Evolutionary conservation across 208 protist species (phyloP).

Genomic region (Vickermania ingenoplastis): DNA sequence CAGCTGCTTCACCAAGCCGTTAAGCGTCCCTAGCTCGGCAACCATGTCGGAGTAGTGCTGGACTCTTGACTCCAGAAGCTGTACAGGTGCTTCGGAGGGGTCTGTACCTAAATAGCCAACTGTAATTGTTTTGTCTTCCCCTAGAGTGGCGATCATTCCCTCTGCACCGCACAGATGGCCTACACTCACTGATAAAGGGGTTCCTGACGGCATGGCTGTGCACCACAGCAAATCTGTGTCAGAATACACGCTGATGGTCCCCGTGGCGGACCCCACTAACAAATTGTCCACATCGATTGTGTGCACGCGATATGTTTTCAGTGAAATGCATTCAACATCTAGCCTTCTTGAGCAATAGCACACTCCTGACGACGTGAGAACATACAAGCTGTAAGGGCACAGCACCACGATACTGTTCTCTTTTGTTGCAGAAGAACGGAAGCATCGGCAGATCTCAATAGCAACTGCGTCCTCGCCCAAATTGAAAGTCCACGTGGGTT

Average conservation of each 20-base stretch:
- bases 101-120: slow-evolving; percentile 93
- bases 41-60: slow-evolving; percentile 78
- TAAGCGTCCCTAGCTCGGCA: slow-evolving; percentile 58
- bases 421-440: slow-evolving; percentile 17
- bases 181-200: slow-evolving; percentile 52
- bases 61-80: slow-evolving; percentile 65
- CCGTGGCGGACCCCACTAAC: slow-evolving; percentile 65
- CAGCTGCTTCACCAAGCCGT: slow-evolving; percentile 52
- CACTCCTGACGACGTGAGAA: slow-evolving; percentile 44
- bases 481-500: slow-evolving; percentile 60
- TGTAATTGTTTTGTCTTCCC: slow-evolving; percentile 40
- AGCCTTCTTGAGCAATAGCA: slow-evolving; percentile 42
- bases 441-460: slow-evolving; percentile 56
- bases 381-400: slow-evolving; percentile 64
- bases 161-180: slow-evolving; percentile 44
- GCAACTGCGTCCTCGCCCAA: slow-evolving; percentile 81
- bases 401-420: slow-evolving; percentile 76
- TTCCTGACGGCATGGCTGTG: slow-evolving; percentile 27
- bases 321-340: slow-evolving; percentile 53
- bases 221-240: slow-evolving; percentile 86
- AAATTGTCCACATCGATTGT: slow-evolving; percentile 55
- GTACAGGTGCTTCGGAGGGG: slow-evolving; percentile 58
- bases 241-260: slow-evolving; percentile 71
- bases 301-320: slow-evolving; percentile 54
- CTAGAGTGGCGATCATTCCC: slow-evolving; percentile 76